phyloP scores from a whole-genome alignment of 2,329 filamentous ascomycete genomes.

The Fusarium cyanostomum region DNA sequence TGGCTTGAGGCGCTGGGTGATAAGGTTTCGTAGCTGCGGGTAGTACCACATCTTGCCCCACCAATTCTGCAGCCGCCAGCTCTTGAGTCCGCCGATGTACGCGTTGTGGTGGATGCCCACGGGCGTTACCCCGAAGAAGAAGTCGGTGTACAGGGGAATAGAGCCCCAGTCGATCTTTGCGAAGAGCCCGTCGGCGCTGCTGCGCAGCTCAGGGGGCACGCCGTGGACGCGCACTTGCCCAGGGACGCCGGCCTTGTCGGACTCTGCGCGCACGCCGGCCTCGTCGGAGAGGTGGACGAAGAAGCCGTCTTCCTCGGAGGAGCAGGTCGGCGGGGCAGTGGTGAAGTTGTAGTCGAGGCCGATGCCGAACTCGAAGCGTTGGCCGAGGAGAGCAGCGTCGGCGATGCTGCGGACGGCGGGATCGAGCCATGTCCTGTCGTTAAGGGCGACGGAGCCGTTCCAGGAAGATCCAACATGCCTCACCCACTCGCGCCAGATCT shows the following conservation, averaged over 20 bases:
- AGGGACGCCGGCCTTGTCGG: slow-evolving; percentile 45
- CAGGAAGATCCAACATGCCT: slow-evolving; percentile 44
- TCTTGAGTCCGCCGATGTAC: slow-evolving; percentile 47
- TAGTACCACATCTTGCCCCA: slow-evolving; percentile 52
- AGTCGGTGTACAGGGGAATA: slow-evolving; percentile 49
- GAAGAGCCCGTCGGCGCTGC: slow-evolving; percentile 24
- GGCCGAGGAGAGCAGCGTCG: slow-evolving; percentile 41
- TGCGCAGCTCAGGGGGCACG: slow-evolving; percentile 42
- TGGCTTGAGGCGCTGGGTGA: slow-evolving; percentile 40
- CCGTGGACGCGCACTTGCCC: slow-evolving; percentile 42
- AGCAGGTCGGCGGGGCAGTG: slow-evolving; percentile 50
- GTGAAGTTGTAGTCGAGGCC: slow-evolving; percentile 52
- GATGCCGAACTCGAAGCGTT: slow-evolving; percentile 51
- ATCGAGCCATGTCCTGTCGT: slow-evolving; percentile 15
- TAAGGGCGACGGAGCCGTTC: slow-evolving; percentile 43
- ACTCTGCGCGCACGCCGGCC: slow-evolving; percentile 35
- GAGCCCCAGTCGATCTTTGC: slow-evolving; percentile 44
- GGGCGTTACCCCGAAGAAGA: slow-evolving; percentile 49
- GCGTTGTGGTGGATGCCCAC: slow-evolving; percentile 52
- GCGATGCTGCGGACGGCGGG: slow-evolving; percentile 41
- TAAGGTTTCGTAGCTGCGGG: slow-evolving; percentile 44
- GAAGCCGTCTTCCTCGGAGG: slow-evolving; percentile 49
- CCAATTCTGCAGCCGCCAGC: slow-evolving; percentile 46
- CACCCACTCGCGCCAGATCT: slow-evolving; percentile 50
- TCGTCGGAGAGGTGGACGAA: slow-evolving; percentile 46